These are phyloP conservation scores for Xanthoconium stramineum DNA, from an alignment of 768 basidiomycete genomes.

Conservation along the genomic window DNA sequence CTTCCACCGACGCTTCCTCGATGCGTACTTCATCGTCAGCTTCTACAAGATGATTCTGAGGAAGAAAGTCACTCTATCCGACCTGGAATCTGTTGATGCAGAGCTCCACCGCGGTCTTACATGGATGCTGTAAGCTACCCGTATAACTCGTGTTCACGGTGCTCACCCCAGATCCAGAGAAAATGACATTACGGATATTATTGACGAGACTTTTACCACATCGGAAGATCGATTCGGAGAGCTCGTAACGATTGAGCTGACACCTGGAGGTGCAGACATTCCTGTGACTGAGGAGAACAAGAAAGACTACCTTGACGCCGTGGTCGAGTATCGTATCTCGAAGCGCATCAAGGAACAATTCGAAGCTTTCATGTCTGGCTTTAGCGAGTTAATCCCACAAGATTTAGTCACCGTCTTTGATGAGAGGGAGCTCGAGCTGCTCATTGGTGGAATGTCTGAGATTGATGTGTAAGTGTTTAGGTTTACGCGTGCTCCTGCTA, in stretches of 20 bases:
- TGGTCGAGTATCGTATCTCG: slow-evolving; percentile 97
- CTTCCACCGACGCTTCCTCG: slow-evolving; percentile 98
- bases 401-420: slow-evolving; percentile 98
- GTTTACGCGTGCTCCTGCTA: not conserved
- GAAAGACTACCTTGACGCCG: slow-evolving; percentile 93
- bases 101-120: slow-evolving; percentile 93
- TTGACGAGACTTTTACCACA: slow-evolving; percentile 97
- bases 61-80: slow-evolving; percentile 93
- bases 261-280: slow-evolving; percentile 80
- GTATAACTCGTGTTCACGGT: not conserved
- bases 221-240: slow-evolving; percentile 98
- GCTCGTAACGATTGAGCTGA: slow-evolving; percentile 95
- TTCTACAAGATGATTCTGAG: slow-evolving; percentile 99
- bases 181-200: slow-evolving; percentile 97
- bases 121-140: slow-evolving; percentile 89
- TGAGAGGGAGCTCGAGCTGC: slow-evolving; percentile 92
- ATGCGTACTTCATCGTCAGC: slow-evolving; percentile 98
- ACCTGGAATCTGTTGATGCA: slow-evolving; percentile 95
- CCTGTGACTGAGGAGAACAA: slow-evolving; percentile 97
- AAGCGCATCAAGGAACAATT: slow-evolving; percentile 98
- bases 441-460: slow-evolving; percentile 99
- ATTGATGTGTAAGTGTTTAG: slow-evolving; percentile 82
- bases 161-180: slow-evolving; percentile 52
- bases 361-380: slow-evolving; percentile 99
- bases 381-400: slow-evolving; percentile 98